These are phyloP conservation scores for Arachis stenosperma DNA, from an alignment of 306 rosid genomes.

Conservation along the genomic window DNA sequence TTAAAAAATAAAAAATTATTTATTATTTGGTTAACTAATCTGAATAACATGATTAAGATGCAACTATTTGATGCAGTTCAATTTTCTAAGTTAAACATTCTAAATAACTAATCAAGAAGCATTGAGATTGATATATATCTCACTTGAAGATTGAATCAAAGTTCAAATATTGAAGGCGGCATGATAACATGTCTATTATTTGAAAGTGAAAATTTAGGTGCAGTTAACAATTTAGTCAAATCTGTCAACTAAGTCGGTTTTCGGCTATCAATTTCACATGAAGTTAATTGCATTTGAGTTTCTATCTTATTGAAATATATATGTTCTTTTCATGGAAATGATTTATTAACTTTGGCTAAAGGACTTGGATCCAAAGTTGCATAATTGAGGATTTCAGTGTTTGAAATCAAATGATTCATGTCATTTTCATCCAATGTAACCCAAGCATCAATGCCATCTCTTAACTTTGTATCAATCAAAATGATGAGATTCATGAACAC, in stretches of 20 bases:
- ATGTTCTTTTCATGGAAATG: background rate
- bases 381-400: slow-evolving; percentile 26
- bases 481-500: slow-evolving; percentile 34
- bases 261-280: no score
- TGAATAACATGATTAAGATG: no score
- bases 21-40: no score
- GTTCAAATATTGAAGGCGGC: background rate
- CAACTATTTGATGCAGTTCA: background rate
- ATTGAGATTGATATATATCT: background rate
- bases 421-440: slow-evolving; percentile 25
- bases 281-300: no score
- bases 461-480: slow-evolving; percentile 13
- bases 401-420: slow-evolving; percentile 22
- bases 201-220: no score
- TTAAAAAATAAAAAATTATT: background rate
- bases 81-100: background rate
- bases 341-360: background rate
- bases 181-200: background rate
- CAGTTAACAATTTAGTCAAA: no score
- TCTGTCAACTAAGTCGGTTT: no score
- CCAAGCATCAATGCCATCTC: slow-evolving; percentile 51
- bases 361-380: slow-evolving; percentile 42
- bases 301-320: no score
- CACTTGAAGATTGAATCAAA: background rate
- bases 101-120: background rate